These are phyloP conservation scores for Candida cerambycidarum DNA, from an alignment of 805 yeast species.

Conservation along the genomic window DNA sequence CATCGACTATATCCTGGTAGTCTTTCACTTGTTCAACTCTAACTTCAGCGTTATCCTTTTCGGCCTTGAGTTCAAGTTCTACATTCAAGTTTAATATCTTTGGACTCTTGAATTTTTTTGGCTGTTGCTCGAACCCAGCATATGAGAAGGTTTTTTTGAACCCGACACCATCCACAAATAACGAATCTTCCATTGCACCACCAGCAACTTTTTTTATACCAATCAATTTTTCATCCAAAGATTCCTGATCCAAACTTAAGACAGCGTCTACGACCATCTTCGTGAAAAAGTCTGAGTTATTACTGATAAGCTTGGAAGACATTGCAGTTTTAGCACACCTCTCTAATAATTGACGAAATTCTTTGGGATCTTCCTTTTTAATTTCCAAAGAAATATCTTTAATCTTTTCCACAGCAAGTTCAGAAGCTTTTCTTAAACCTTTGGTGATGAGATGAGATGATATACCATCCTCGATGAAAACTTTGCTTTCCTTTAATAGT, in stretches of 20 bases:
- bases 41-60: conserved; percentile 98
- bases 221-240: conserved; percentile 83
- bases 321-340: conserved; percentile 96
- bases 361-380: conserved; percentile 44
- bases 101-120: conserved; percentile 78
- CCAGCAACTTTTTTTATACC: conserved; percentile 96
- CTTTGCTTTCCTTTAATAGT: conserved; percentile 83
- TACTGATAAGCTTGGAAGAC: conserved; percentile 90
- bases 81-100: conserved; percentile 83
- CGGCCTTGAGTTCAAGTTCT: conserved; percentile 95
- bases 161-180: conserved; percentile 90
- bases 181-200: conserved; percentile 93
- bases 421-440: conserved; percentile 82
- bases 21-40: conserved; percentile 91
- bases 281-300: conserved; percentile 85
- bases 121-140: conserved; percentile 99
- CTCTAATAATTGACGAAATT: conserved; percentile 72
- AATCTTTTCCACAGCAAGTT: conserved; percentile 70
- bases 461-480: conserved; percentile 93
- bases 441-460: conserved; percentile 85
- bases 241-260: conserved; percentile 76
- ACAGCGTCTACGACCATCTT: conserved; percentile 98
- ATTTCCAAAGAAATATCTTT: conserved; percentile 75
- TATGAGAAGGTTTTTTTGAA: conserved; percentile 96
- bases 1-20: conserved; percentile 95